phyloP scores from a whole-genome alignment of 2,329 filamentous ascomycete species.

The Juglanconis oblonga region DNA sequence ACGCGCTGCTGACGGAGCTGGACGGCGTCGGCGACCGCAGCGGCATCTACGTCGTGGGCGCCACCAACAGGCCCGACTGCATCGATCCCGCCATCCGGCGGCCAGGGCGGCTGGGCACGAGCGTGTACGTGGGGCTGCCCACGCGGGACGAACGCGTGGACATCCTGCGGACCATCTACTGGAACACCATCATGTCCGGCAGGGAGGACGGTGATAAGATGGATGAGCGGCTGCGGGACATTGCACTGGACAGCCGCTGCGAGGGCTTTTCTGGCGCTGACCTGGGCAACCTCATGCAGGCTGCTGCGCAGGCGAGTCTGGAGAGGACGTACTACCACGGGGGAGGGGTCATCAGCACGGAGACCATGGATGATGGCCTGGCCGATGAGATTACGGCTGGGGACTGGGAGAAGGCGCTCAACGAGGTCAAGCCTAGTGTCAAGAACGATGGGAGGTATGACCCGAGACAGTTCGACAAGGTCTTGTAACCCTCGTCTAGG shows the following conservation, averaged over 20 bases:
- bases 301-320: slow-evolving; percentile 36
- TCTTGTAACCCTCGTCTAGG: neutral
- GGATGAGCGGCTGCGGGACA: slow-evolving; percentile 43
- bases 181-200: slow-evolving; percentile 49
- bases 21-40: slow-evolving; percentile 78
- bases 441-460: slow-evolving; percentile 40
- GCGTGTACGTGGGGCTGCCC: slow-evolving; percentile 87
- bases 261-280: slow-evolving; percentile 73
- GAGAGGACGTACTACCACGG: slow-evolving; percentile 25
- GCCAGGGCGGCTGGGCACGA: slow-evolving; percentile 81
- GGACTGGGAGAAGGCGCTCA: slow-evolving; percentile 54
- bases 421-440: slow-evolving; percentile 48
- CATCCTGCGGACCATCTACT: slow-evolving; percentile 71
- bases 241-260: slow-evolving; percentile 68
- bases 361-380: slow-evolving; percentile 22
- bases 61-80: slow-evolving; percentile 93
- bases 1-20: slow-evolving; percentile 89
- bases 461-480: slow-evolving; percentile 15
- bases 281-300: slow-evolving; percentile 49
- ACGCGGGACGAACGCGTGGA: slow-evolving; percentile 73
- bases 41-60: slow-evolving; percentile 91
- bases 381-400: slow-evolving; percentile 32
- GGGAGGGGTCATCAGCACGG: slow-evolving; percentile 18
- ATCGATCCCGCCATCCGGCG: slow-evolving; percentile 95
- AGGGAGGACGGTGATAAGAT: slow-evolving; percentile 22